Base-by-base conservation (phyloP, 2,329 filamentous ascomycete species). In the Acephala macrosclerotiorum region DNA sequence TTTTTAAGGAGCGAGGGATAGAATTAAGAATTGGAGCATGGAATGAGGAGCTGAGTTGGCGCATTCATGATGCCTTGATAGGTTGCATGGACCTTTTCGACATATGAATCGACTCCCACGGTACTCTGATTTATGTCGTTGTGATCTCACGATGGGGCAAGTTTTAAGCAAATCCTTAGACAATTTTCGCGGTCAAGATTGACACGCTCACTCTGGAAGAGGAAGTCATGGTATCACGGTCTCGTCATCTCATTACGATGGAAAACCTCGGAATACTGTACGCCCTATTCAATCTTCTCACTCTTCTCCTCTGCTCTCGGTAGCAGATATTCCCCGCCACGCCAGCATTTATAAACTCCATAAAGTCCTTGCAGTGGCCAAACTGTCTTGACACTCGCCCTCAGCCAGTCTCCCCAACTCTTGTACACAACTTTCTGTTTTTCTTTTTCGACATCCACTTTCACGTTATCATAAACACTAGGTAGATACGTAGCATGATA, bases 391-490 rank as follows among this genome's bases (percentile, higher is more conserved):
- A 29, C 25, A 26, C 25, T 7, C 25, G 12, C 18, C 49, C 49
- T 53, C 36, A 76, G 22, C 72, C 72, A 74, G 35, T 75, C 73
- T 18, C 73, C 77, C 58, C 78, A 78, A 14, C 72, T 79, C 6
- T 71, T 74, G 63, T 75, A 11, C 60, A 67, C 67, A 47, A 58
- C 63, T 49, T 66, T 66, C 61, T 69, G 64, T 33, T 57, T n/a
- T 58, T 75, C 72, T 7, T 67, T 72, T 29, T 80, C 80, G 22
- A 84, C 78, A 68, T 84, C 82, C 40, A 89, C 85, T 70, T 83
- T 84, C 60, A 91, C 87, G 79, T 93, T 93, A 72, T 92, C 87
- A 78, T 89, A 91, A 4, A 93, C 88, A 47, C 80, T 88, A n/a
- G 90, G 90, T 70, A 93, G 79, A n/a, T 83, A 82, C 0, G 79